Evolutionary conservation across 1,284 basidiomycete species (phyloP), one percentile per base, ranked within the genome.

Genomic region (Tilletia horrida): DNA sequence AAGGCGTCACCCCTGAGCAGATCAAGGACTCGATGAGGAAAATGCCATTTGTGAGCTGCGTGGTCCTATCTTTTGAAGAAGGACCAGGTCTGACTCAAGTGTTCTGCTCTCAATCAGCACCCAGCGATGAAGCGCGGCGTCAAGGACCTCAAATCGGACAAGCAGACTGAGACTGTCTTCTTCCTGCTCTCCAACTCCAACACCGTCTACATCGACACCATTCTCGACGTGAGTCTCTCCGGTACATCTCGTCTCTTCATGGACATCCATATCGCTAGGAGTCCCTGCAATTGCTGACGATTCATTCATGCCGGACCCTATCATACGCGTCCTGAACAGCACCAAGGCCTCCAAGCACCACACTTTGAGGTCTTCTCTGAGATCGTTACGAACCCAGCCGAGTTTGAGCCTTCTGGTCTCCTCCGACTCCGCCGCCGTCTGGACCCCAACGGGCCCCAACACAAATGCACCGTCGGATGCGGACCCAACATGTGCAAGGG

Each of bases 401-500:
- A 88, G 73, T 97, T 92, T 88, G 85, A 88, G 62, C 81, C 84
- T 0, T 86, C 87, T 1, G 89, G 92, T 62, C 85, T 90, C 9
- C 88, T 98, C 67, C 88, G 89, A 70, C 84, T 98, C 65, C 85
- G 86, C 31, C 86, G 94, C 25, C 87, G 90, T 55, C 85, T 97
- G 47, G 72, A 67, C 1, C 67, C 67, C 16, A 71, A 72, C 6
- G 65, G 72, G 18, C 89, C 87, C 1, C 93, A 94, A 76, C 96
- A 98, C 82, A 81, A 78, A 1, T 98, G 95, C 84, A 85, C 84
- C 64, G 86, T 97, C 65, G 95, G 95, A 16, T 98, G 95, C 85
- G 89, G 89, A 67, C 87, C 91, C 11, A 98, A 98, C 84, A 97
- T 98, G 93, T 98, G 95, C 86, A 98, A 98, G 86, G 91, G 95